Conservation (phyloP, 768 basidiomycete species). For the Boletus insuetus region DNA sequence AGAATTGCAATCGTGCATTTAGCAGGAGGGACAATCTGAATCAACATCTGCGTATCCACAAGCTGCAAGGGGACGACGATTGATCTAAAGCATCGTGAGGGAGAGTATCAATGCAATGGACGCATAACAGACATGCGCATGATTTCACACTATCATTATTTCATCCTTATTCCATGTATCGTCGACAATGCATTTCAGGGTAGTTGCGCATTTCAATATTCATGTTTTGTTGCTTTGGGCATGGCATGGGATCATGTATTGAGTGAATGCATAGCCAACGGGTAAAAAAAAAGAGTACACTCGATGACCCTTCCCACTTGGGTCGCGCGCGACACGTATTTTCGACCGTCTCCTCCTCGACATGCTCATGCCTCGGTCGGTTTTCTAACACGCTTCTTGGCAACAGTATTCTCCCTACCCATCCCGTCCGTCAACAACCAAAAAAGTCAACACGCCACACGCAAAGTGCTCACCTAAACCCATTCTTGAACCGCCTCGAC, state of each 20-base stretch:
- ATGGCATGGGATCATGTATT: conserved; percentile 22
- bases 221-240: not conserved
- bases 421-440: not conserved
- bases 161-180: conserved; percentile 18
- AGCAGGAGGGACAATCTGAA: conserved; percentile 75
- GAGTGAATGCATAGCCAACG: conserved; percentile 10
- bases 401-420: conserved; percentile 80
- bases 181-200: not conserved
- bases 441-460: not conserved
- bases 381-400: conserved; percentile 77
- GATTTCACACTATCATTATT: conserved; percentile 16
- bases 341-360: not conserved
- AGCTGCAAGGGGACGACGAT: conserved; percentile 16
- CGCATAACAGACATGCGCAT: not conserved
- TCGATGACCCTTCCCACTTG: not conserved
- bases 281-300: conserved; percentile 17
- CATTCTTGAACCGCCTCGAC: conserved; percentile 96
- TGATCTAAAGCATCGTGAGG: not conserved
- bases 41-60: conserved; percentile 70
- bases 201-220: not conserved
- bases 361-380: conserved; percentile 44
- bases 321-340: not conserved
- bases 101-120: not conserved
- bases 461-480: conserved; percentile 66
- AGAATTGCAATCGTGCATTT: conserved; percentile 67